These are phyloP conservation scores for Psilocybe mexicana DNA, from an alignment of 1,284 basidiomycete species.

Conservation along the genomic window DNA sequence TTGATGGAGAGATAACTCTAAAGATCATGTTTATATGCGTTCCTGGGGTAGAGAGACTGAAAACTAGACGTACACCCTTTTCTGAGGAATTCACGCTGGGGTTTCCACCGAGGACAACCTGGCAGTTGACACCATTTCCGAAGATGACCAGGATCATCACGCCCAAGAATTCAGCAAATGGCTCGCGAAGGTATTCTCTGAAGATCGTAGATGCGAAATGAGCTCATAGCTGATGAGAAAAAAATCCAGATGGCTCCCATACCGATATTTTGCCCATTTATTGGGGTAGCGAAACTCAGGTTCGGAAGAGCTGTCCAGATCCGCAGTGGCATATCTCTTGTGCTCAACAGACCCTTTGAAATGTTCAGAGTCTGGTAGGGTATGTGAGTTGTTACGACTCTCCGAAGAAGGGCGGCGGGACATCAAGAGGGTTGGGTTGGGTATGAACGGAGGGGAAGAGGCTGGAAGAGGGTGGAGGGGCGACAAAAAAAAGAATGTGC, in stretches of 20 bases:
- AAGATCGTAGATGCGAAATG: conserved; percentile 5
- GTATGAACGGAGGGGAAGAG: neutral
- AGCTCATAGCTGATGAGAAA: neutral
- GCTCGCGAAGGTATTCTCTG: conserved; percentile 51
- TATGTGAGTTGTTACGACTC: neutral
- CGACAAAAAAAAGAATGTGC: neutral
- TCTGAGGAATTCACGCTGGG: conserved; percentile 49
- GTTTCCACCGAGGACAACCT: conserved; percentile 58
- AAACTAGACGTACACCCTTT: conserved; percentile 56
- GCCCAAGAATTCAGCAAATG: conserved; percentile 66
- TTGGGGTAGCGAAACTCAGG: conserved; percentile 43
- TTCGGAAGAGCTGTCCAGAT: conserved; percentile 9
- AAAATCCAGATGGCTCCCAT: conserved; percentile 15
- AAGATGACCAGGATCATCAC: conserved; percentile 58
- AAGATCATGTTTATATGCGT: conserved; percentile 1
- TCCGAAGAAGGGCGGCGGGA: conserved; percentile 11
- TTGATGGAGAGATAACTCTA: conserved; percentile 61
- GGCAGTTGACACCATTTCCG: conserved; percentile 64
- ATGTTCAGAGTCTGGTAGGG: neutral
- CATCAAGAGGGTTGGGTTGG: conserved; percentile 4
- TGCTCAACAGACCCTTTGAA: conserved; percentile 17
- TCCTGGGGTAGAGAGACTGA: neutral
- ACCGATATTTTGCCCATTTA: conserved; percentile 59
- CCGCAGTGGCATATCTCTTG: conserved; percentile 10
- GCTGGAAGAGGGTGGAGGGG: neutral